Base-by-base conservation (phyloP, 208 protist genomes). In the Trypanosoma mega region DNA sequence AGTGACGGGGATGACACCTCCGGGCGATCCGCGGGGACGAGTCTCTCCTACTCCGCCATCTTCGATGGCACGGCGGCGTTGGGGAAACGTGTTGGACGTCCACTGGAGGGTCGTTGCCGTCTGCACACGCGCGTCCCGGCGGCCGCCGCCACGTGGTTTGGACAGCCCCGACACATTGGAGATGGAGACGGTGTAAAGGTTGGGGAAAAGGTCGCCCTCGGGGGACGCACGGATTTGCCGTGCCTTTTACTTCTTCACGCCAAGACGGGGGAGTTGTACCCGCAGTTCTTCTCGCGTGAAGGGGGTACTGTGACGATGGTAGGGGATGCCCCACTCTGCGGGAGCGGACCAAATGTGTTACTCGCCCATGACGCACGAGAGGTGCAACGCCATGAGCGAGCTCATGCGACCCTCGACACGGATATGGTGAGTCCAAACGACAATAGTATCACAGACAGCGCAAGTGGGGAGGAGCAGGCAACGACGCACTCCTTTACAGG, bases 291-390 rank as follows among this genome's bases (percentile, higher is more conserved):
- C 64, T 78, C 68, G 34, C 73, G 68, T 0, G 37, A 46, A 23
- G 76, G 72, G 12, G 72, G 63, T 41, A 65, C 47, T 6, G 59
- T 73, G 18, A 72, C 72, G 9, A 70, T 78, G 21, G 34, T 74
- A 41, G 68, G 53, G 51, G 72, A 68, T 12, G 44, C 63, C 21
- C 52, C 72, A 8, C 33, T 92, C 2, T 76, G 63, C 24, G 72
- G 63, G 21, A 66, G 69, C 2, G 85, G 85, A 18, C 81, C 81
- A 20, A 87, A 87, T 61, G 55, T 80, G n/a, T 85, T 82, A 26
- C 46, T 75, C 14, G 52, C 61, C 37, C 46, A n/a, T n/a, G n/a
- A n/a, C n/a, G n/a, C 71, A 1, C 56, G 65, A 14, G 66, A 74
- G 21, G 29, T 34, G 11, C 12, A 48, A 39, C 16, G 43, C 4